Conservation (phyloP, 2,329 filamentous ascomycete genomes). For the Colletotrichum endophyticum region DNA sequence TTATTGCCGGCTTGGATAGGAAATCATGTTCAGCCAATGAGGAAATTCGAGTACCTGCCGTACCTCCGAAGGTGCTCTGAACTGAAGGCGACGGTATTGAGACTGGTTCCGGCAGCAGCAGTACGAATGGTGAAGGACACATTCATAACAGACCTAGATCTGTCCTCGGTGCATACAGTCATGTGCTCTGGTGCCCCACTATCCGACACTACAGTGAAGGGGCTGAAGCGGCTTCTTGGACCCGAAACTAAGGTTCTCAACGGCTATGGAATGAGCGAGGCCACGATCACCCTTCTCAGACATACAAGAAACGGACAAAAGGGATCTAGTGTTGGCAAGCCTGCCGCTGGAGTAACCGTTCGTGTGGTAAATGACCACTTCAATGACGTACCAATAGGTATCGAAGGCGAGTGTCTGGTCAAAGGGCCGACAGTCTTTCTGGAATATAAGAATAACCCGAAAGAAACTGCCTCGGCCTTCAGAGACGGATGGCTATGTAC, state of each 20-base stretch:
- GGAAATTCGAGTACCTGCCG: slow-evolving; percentile 22
- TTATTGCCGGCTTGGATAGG: slow-evolving; percentile 26
- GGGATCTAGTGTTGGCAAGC: neutral
- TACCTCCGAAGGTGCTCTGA: slow-evolving; percentile 24
- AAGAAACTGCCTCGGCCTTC: slow-evolving; percentile 22
- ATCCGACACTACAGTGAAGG: slow-evolving; percentile 20
- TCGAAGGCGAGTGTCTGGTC: neutral
- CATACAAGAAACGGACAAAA: slow-evolving; percentile 22
- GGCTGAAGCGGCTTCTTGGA: slow-evolving; percentile 15
- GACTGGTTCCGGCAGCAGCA: slow-evolving; percentile 26
- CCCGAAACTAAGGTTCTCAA: slow-evolving; percentile 22
- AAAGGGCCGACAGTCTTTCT: neutral
- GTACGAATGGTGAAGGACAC: slow-evolving; percentile 26
- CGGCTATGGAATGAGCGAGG: slow-evolving; percentile 30
- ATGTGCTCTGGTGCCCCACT: slow-evolving; percentile 1
- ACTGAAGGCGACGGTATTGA: slow-evolving; percentile 23
- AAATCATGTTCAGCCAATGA: slow-evolving; percentile 25
- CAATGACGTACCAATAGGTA: neutral
- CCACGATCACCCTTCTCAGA: slow-evolving; percentile 24
- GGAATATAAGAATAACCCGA: neutral
- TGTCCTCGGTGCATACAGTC: neutral
- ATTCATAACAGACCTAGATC: neutral
- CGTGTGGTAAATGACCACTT: neutral
- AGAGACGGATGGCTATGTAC: slow-evolving; percentile 33
- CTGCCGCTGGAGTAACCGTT: neutral